A percentile compares a stretch with the other conserved stretches of the same genome.
These are phyloP conservation scores for Colletotrichum chrysophilum DNA, from an alignment of 2,329 filamentous ascomycete genomes.

Conservation along the genomic window DNA sequence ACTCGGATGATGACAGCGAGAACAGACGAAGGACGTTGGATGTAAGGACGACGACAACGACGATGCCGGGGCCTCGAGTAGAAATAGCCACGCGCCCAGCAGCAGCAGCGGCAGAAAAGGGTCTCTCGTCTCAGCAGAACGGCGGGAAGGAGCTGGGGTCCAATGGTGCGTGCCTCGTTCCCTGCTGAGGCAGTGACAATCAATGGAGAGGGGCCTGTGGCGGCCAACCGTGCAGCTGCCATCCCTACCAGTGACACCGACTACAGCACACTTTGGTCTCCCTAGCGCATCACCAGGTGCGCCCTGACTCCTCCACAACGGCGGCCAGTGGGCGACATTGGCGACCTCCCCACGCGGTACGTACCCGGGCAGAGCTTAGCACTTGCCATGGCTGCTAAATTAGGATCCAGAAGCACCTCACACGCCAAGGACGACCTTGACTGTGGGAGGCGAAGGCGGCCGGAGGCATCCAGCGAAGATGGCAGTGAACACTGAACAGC, in stretches of 20 bases:
- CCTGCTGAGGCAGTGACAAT: constrained; percentile 16
- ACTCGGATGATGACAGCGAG: background rate
- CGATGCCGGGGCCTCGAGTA: background rate
- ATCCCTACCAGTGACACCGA: constrained; percentile 1
- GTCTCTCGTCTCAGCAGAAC: constrained; percentile 14
- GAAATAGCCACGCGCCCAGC: constrained; percentile 6
- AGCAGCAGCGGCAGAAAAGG: background rate
- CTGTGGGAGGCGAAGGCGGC: background rate
- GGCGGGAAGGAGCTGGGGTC: background rate
- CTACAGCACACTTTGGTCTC: background rate
- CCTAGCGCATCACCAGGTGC: background rate
- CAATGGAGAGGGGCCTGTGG: background rate
- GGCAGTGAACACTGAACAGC: background rate
- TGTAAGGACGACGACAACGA: background rate
- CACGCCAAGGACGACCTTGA: background rate
- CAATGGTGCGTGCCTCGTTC: background rate
- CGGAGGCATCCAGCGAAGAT: background rate
- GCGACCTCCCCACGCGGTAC: background rate
- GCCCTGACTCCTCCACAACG: background rate
- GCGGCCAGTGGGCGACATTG: background rate
- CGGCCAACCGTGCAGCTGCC: constrained; percentile 8
- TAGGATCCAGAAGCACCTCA: background rate
- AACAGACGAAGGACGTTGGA: background rate
- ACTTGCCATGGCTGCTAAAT: background rate
- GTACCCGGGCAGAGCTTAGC: background rate